These are phyloP conservation scores for Flagelloscypha sp. DNA, from an alignment of 768 basidiomycete genomes.

Conservation along the genomic window DNA sequence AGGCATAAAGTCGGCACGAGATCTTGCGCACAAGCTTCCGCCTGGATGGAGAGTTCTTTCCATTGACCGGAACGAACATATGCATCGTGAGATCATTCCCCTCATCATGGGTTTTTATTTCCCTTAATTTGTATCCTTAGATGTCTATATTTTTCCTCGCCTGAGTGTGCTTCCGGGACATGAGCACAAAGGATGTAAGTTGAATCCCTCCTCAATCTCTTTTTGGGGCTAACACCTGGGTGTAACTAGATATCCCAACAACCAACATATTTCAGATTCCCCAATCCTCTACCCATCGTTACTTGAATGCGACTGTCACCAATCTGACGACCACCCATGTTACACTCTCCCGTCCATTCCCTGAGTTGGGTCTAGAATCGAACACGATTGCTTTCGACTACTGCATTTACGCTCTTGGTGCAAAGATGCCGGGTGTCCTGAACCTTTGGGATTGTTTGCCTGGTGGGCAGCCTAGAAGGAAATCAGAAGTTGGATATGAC, in stretches of 20 bases:
- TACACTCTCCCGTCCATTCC: slow-evolving; percentile 39
- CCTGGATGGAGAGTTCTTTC: slow-evolving; percentile 46
- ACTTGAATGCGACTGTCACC: slow-evolving; percentile 38
- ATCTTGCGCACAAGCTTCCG: slow-evolving; percentile 43
- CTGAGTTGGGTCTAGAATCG: slow-evolving; percentile 32
- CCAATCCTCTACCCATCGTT: slow-evolving; percentile 23
- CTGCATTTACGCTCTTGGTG: slow-evolving; percentile 53
- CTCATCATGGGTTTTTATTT: neutral
- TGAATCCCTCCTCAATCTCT: too few relatives aligned
- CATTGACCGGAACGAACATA: slow-evolving; percentile 55
- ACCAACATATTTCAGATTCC: too few relatives aligned
- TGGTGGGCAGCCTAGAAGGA: slow-evolving; percentile 12
- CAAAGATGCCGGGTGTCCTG: slow-evolving; percentile 45
- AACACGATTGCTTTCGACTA: slow-evolving; percentile 42
- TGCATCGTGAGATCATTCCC: slow-evolving; percentile 14
- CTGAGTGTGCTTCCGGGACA: slow-evolving; percentile 50
- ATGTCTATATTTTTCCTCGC: slow-evolving; percentile 53
- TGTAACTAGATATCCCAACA: slow-evolving; percentile 2
- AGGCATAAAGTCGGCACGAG: too few relatives aligned
- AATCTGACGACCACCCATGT: slow-evolving; percentile 31
- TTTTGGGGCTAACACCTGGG: too few relatives aligned
- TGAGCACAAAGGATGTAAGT: slow-evolving; percentile 58
- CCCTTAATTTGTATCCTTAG: slow-evolving; percentile 17
- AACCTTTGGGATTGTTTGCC: slow-evolving; percentile 39
- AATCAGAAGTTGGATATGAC: too few relatives aligned